Base-by-base conservation (phyloP, 2,329 filamentous ascomycete genomes). In the Talaromyces albobiverticillius region DNA sequence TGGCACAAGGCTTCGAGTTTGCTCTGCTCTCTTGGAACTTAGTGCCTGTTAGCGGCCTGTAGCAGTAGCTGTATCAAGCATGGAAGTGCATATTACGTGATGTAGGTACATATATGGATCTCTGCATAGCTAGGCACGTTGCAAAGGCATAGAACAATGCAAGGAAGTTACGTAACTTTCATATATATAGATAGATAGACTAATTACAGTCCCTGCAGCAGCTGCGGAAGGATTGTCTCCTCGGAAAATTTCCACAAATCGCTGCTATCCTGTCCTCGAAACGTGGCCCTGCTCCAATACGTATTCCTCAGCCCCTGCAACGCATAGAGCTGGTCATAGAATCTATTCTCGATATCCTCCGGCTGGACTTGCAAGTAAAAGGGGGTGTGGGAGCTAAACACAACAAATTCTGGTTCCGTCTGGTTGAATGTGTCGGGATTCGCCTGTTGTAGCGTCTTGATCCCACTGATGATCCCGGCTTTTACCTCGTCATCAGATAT, bases 241-340 rank as follows among this genome's bases (percentile, higher is more conserved):
- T 55, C 47, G 2, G 46, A 50, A 16, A 43, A 64, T 7, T 54
- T 57, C 62, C 63, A 65, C n/a, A 65, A 20, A 40, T 61, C 22
- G 4, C 60, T 50, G 13, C 59, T 59, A 49, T 61, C 58, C 42
- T 63, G 60, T 18, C 59, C 48, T 9, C 57, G 54, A 14, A 62
- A 76, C 4, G 75, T 70, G 13, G 69, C 68, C 1, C 77, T 76
- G 0, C 75, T 78, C 58, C 71, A 79, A 61, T 65, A 79, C 0
- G 76, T 79, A n/a, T 69, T 71, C 16, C 66, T 62, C 14, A 69
- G 56, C 0, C 77, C 77, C 61, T 79, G 77, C 25, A 80, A 61
- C 2, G 61, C 69, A 59, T 74, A 69, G 46, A 77, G 62, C 38
- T 69, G 58, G 34, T 67, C 64, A 53, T 79, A 73, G 46, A 78